Conservation (phyloP, 2,329 filamentous ascomycete genomes). For the Dichotomopilus funicola region DNA sequence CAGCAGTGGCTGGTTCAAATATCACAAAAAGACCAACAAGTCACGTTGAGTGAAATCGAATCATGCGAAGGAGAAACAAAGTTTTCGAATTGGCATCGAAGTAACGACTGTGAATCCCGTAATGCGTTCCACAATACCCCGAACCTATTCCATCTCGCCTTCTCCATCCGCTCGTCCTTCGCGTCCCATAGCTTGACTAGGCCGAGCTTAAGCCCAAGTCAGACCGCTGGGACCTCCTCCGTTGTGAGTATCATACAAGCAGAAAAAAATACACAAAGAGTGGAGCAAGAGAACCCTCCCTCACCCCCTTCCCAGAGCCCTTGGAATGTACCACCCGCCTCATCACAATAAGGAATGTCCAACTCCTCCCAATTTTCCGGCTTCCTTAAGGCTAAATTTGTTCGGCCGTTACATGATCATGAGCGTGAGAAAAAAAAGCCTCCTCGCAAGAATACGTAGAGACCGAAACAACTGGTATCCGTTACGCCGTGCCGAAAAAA, state of each 20-base stretch:
- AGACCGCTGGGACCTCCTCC: background rate
- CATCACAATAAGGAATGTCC: no score
- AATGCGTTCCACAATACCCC: background rate
- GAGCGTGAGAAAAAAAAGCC: conserved; percentile 1
- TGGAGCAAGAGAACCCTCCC: conserved; percentile 11
- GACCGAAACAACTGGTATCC: conserved; percentile 13
- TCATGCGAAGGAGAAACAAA: background rate
- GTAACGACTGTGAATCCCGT: conserved; percentile 8
- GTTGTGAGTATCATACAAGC: conserved; percentile 12
- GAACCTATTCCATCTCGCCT: background rate
- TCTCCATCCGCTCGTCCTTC: background rate
- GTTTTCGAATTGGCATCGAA: background rate
- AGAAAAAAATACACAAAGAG: conserved; percentile 14
- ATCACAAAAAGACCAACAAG: no score
- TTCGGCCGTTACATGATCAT: conserved; percentile 8
- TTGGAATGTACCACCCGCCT: background rate
- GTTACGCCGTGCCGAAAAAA: conserved; percentile 12
- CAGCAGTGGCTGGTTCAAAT: no score
- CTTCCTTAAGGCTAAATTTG: no score
- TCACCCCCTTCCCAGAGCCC: background rate
- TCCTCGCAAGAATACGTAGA: conserved; percentile 6
- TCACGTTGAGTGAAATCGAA: no score
- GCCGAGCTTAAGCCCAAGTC: background rate
- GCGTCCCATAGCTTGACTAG: background rate
- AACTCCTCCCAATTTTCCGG: no score